These are phyloP conservation scores for Colletotrichum tofieldiae DNA, from an alignment of 2,329 filamentous ascomycete species.

Conservation along the genomic window DNA sequence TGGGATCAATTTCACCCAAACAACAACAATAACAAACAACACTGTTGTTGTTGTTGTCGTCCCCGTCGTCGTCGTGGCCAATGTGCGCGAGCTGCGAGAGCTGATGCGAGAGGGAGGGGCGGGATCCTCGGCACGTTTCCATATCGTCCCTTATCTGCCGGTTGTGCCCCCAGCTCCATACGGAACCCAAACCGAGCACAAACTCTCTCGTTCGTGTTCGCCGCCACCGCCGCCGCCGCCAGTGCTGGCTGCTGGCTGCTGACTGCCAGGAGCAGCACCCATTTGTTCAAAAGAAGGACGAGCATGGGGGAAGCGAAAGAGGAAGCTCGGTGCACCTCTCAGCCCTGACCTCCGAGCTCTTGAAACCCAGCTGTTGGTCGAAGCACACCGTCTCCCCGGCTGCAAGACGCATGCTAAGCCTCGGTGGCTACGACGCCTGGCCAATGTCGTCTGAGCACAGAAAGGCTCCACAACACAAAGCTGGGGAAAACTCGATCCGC, in stretches of 20 bases:
- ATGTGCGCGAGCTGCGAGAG: background rate
- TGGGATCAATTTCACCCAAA: background rate
- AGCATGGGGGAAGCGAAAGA: background rate
- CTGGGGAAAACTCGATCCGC: conserved; percentile 36
- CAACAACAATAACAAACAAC: background rate
- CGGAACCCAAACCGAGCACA: conserved; percentile 34
- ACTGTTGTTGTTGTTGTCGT: background rate
- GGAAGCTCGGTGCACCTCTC: conserved; percentile 13
- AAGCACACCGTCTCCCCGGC: conserved; percentile 24
- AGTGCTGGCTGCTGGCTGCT: background rate
- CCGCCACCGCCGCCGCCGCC: background rate
- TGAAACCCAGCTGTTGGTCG: conserved; percentile 35
- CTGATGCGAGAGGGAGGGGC: conserved; percentile 33
- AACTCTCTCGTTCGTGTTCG: conserved; percentile 30
- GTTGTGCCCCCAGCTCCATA: conserved; percentile 23
- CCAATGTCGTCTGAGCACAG: conserved; percentile 35
- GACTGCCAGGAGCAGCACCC: conserved; percentile 10
- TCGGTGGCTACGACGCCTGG: conserved; percentile 22
- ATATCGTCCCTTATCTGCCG: conserved; percentile 9
- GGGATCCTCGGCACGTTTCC: conserved; percentile 32
- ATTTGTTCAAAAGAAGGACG: background rate
- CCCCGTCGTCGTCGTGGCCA: background rate
- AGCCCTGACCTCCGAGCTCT: conserved; percentile 29
- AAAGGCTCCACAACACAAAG: conserved; percentile 31
- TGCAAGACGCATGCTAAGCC: conserved; percentile 36